Percentiles rank a stretch among this genome's conserved stretches.
These are phyloP conservation scores for Salvia splendens DNA, from an alignment of 257 asterid species.

Conservation along the genomic window DNA sequence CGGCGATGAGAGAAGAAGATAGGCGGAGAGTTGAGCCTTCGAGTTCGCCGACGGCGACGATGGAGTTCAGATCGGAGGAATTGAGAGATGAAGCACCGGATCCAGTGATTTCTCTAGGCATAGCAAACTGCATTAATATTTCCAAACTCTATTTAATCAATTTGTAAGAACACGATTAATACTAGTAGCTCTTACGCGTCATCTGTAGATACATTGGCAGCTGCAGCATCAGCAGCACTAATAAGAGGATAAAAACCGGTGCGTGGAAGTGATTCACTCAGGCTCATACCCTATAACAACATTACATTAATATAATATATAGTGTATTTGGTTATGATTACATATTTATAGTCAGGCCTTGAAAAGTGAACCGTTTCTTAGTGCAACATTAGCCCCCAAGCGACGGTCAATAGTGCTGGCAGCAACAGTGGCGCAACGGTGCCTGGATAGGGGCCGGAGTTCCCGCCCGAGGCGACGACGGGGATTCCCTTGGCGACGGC, in stretches of 20 bases:
- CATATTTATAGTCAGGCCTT: not conserved
- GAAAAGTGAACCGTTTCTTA: slow-evolving; percentile 39
- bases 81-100: too few species aligned
- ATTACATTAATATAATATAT: too few species aligned
- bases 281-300: slow-evolving; percentile 42
- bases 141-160: too few species aligned
- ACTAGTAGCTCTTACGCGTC: slow-evolving; percentile 46
- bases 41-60: too few species aligned
- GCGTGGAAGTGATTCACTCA: slow-evolving; percentile 40
- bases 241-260: slow-evolving; percentile 42
- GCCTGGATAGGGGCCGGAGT: slow-evolving; percentile 40
- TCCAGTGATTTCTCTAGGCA: slow-evolving; percentile 50
- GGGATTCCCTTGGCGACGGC: slow-evolving; percentile 56
- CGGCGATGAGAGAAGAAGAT: too few species aligned
- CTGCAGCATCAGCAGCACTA: slow-evolving; percentile 38
- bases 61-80: too few species aligned
- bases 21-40: too few species aligned
- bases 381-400: slow-evolving; percentile 30
- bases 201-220: slow-evolving; percentile 28
- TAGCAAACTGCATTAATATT: slow-evolving; percentile 34
- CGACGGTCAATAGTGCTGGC: slow-evolving; percentile 67
- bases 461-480: slow-evolving; percentile 67
- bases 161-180: not conserved
- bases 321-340: too few species aligned
- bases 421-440: slow-evolving; percentile 74